Conservation (phyloP, 495 filamentous ascomycete genomes). For the Margaritispora aquatica region DNA sequence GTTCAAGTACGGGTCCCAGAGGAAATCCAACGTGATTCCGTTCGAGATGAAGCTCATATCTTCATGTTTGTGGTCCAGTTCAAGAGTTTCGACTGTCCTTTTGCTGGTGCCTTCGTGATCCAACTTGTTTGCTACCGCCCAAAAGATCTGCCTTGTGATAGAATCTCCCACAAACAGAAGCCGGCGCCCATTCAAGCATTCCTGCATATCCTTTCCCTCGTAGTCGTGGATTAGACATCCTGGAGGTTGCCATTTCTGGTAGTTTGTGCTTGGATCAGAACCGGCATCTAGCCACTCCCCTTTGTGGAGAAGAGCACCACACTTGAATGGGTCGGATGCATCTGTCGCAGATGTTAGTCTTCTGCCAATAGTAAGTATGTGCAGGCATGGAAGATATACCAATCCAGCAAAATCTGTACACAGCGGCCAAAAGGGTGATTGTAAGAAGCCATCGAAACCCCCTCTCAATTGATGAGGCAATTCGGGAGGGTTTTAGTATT, state of each 20-base stretch:
- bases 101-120: slow-evolving; percentile 31
- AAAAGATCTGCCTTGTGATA: slow-evolving; percentile 52
- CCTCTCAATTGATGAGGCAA: background rate
- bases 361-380: background rate
- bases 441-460: slow-evolving; percentile 16
- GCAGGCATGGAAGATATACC: slow-evolving; percentile 19
- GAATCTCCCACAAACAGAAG: slow-evolving; percentile 57
- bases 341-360: slow-evolving; percentile 25
- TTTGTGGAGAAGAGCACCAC: slow-evolving; percentile 42
- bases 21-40: slow-evolving; percentile 42
- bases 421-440: slow-evolving; percentile 23
- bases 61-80: slow-evolving; percentile 31
- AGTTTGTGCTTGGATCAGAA: slow-evolving; percentile 18
- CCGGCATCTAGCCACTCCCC: slow-evolving; percentile 47
- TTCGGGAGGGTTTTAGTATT: background rate
- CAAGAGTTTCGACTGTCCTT: slow-evolving; percentile 21
- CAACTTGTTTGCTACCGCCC: slow-evolving; percentile 46
- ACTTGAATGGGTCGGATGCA: slow-evolving; percentile 46
- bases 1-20: slow-evolving; percentile 61
- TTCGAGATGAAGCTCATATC: slow-evolving; percentile 35
- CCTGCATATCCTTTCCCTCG: slow-evolving; percentile 34
- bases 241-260: slow-evolving; percentile 49
- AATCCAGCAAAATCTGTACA: slow-evolving; percentile 31
- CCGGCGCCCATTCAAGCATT: slow-evolving; percentile 38
- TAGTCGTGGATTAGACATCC: slow-evolving; percentile 55